Base-by-base conservation (phyloP, 768 basidiomycete species). In the Xerocomellus amylosporus region DNA sequence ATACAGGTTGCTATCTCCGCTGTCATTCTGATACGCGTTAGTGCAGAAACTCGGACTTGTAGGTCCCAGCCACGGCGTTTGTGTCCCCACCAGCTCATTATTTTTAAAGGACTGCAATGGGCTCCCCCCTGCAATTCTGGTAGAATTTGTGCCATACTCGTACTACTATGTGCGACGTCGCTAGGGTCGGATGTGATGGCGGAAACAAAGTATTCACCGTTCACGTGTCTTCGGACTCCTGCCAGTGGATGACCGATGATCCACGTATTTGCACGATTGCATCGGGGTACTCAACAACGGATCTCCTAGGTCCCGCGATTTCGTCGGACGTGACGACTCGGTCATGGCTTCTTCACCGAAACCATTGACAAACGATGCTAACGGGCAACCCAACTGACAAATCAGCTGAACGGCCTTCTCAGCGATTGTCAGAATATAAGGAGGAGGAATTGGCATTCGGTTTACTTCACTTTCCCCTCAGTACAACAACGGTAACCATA, bases 241-340 rank as follows among this genome's bases (percentile, higher is more conserved):
- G n/a, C n/a, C n/a, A n/a, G n/a, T n/a, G 42, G 20, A 33, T 31
- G 28, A 38, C 22, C 34, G 20, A 33, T 24, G 28, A 38, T 30
- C 34, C 30, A 24, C 17, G 1, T 9, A 17, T 53, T 53, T 63
- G 56, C 52, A 50, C 64, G 64, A 66, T 66, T 64, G 31, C 55
- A 66, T 66, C 64, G 64, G 64, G 22, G 8, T 39, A 4, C 36
- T 26, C 46, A 46, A 19, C 22, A 38, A 34, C 26, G 24, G 7
- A 19, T 19, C 31, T 28, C 41, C 22, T 54, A 41, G 49, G 15
- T 50, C 59, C 41, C 64, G 51, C 64, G 64, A 46, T 65, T 60
- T 34, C 49, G 60, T 65, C 64, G 64, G 64, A 65, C 58, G 45
- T 58, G 38, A 36, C 40, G 19, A 15, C 26, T 2, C 17, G 4